A percentile compares a stretch with the other conserved stretches of the same genome.
Conservation (phyloP, 139 green algal species). For the Pleodorina starrii region DNA sequence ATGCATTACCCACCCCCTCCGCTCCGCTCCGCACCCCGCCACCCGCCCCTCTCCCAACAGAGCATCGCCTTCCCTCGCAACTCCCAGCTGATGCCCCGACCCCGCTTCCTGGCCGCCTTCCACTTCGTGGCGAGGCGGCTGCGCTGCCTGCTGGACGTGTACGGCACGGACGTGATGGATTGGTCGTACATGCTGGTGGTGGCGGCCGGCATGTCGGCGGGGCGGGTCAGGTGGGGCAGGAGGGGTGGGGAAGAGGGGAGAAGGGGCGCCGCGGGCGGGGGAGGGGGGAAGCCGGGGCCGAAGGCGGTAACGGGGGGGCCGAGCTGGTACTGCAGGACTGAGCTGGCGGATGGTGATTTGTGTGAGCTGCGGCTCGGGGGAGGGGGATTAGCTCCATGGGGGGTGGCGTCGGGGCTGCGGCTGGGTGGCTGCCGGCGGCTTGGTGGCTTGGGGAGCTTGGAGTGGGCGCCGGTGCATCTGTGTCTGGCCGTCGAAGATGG, state of each 20-base stretch:
- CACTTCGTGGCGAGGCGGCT: constrained; percentile 13
- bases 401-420: no score
- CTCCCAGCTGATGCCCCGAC: neutral
- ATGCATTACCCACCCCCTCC: neutral
- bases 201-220: constrained; percentile 26
- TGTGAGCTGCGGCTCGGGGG: neutral
- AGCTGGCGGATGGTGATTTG: no score
- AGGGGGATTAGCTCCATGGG: neutral
- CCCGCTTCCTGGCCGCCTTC: constrained; percentile 16
- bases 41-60: neutral
- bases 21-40: neutral
- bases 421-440: no score
- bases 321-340: no score
- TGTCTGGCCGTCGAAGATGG: neutral
- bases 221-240: neutral
- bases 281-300: no score
- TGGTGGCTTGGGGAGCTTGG: no score
- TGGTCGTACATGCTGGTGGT: neutral
- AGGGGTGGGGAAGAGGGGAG: neutral
- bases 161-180: constrained; percentile 8
- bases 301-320: no score
- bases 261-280: neutral
- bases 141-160: constrained; percentile 13
- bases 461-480: no score
- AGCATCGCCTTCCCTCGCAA: constrained; percentile 17